Conservation (phyloP, 768 basidiomycete genomes). For the Collybia nuda region DNA sequence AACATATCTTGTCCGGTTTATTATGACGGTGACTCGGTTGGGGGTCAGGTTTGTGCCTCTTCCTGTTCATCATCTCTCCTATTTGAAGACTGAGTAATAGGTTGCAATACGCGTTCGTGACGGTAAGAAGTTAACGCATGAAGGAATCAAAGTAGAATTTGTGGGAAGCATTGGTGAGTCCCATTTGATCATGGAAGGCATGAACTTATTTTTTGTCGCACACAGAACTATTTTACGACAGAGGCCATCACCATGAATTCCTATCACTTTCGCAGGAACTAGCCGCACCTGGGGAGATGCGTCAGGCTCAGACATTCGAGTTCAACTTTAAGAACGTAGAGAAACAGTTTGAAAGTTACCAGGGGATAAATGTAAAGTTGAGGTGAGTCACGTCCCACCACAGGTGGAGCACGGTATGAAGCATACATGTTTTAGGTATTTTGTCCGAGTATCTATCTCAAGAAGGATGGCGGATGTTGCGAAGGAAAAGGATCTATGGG, state of each 20-base stretch:
- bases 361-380: constrained; percentile 97
- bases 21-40: constrained; percentile 92
- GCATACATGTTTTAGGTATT: constrained; percentile 60
- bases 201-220: neutral
- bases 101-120: constrained; percentile 87
- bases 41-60: constrained; percentile 65
- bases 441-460: constrained; percentile 87
- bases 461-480: constrained; percentile 89
- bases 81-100: constrained; percentile 36
- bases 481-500: constrained; percentile 96
- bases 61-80: neutral
- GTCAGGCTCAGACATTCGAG: constrained; percentile 93
- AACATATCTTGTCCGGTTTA: constrained; percentile 86
- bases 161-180: constrained; percentile 89
- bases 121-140: constrained; percentile 92
- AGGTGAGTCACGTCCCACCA: constrained; percentile 51
- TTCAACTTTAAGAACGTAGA: constrained; percentile 99
- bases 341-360: constrained; percentile 98
- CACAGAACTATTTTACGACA: constrained; percentile 90
- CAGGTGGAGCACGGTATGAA: constrained; percentile 4
- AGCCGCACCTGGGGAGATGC: constrained; percentile 95
- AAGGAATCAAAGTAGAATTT: constrained; percentile 98
- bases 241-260: constrained; percentile 98
- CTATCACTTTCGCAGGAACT: constrained; percentile 93
- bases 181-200: neutral